Evolutionary conservation across 1,139 yeast species (phyloP), one percentile per base, ranked within the genome.

Genomic region (Hansenula lynferdii): DNA sequence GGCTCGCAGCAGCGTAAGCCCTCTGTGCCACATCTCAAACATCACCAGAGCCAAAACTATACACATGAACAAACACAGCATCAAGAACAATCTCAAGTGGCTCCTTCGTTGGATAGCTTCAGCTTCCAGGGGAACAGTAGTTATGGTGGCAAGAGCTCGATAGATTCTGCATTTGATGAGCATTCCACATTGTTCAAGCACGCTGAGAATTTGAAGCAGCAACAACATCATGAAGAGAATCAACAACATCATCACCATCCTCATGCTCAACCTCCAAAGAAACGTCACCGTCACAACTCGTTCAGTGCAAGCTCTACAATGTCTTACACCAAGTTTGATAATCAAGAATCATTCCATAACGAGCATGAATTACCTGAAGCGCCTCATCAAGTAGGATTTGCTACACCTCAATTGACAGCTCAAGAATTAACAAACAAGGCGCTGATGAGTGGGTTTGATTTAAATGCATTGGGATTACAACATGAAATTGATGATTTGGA

Each of bases 291-390:
- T 29, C 92, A 84, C 54, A 82, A 85, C 23, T 86, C 96, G 2
- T 89, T 85, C 56, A 79, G 89, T 6, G 96, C 96, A 0, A 78
- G 87, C 2, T 75, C 86, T 11, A 78, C 87, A 0, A 64, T 74
- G 11, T 77, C 94, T 0, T 87, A 87, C 54, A 72, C 85, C 15
- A 47, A 42, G n/a, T 22, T 27, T 6, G 44, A 41, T 12, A 26
- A 34, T 4, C 39, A 37, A n/a, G 40, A 37, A 14, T 5, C 34
- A 8, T 19, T 35, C 12, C 41, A 43, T 6, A 40, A 37, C 21
- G 41, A 34, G 3, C 44, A 50, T 24, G 55, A 51, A n/a, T 27
- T 45, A 12, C 56, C 41, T 5, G 74, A 69, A 40, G 71, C 67
- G 1, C 80, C 90, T 2, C 72, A 72, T 29, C 85, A 81, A 53